Base-by-base conservation (phyloP, 2,329 filamentous ascomycete species). In the Nigrospora oryzae region DNA sequence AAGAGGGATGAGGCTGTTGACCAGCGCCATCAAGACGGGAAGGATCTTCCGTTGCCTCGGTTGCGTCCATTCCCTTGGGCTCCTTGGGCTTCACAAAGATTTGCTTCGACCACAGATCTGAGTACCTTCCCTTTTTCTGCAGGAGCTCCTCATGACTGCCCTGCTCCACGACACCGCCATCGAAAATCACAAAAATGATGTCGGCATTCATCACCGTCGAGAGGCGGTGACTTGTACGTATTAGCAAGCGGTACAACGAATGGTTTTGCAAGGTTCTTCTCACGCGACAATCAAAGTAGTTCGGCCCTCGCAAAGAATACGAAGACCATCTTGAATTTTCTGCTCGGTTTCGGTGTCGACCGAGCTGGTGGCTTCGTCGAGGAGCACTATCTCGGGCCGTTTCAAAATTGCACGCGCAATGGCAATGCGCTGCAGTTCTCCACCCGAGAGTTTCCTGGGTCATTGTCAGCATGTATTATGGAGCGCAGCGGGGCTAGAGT, bases 311-410 rank as follows among this genome's bases (percentile, higher is more conserved):
- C 78, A 81, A 8, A 84, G 67, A 41, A 67, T 68, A 46, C 66
- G 67, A 43, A 85, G 72, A 0, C 81, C 81, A 31, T 75, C 67
- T 53, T 84, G 81, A 38, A 84, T 84, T 51, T 79, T 76, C 45
- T 79, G 76, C 59, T 85, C 81, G 2, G 80, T 84, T 32, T 82
- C 77, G 0, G 82, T 83, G 49, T 88, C 81, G 46, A 91, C 81
- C 7, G 86, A 82, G 34, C 84, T 88, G 4, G 88, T 89, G 1
- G 86, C 40, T 61, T 90, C 86, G 51, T 91, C 86, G 1, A 91
- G 73, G 35, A 91, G 73, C 11, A 91, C 79, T 48, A 90, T 81
- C 45, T 86, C 81, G 0, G 86, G 85, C 47, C 77, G 75, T 62
- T 87, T 86, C 51, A 90, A 67, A 40, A 91, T 75, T 1, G 86